Evolutionary conservation across 331 rosid species (phyloP).

Genomic region (Telfairia occidentalis): DNA sequence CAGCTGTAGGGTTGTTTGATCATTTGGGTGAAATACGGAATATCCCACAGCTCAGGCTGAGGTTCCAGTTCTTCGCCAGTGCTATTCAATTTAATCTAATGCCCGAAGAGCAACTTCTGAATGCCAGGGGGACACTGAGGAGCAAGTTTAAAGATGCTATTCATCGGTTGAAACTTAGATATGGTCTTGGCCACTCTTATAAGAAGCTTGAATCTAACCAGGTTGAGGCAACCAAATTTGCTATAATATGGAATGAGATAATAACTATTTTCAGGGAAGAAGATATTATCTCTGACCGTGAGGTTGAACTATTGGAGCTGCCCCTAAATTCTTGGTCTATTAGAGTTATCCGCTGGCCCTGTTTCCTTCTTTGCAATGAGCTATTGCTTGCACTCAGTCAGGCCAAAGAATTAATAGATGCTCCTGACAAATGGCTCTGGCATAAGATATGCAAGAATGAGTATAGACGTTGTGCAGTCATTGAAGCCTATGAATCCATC

Average conservation of each 20-base stretch:
- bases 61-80: slow-evolving; percentile 97
- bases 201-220: slow-evolving; percentile 87
- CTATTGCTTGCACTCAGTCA: slow-evolving; percentile 86
- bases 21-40: slow-evolving; percentile 97
- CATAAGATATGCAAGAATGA: slow-evolving; percentile 81
- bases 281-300: slow-evolving; percentile 81
- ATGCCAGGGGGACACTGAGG: slow-evolving; percentile 65
- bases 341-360: slow-evolving; percentile 94
- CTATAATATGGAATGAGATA: slow-evolving; percentile 95
- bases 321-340: slow-evolving; percentile 83
- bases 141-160: slow-evolving; percentile 80
- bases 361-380: slow-evolving; percentile 96
- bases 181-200: slow-evolving; percentile 85
- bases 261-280: slow-evolving; percentile 86
- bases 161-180: slow-evolving; percentile 83
- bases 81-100: slow-evolving; percentile 95
- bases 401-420: slow-evolving; percentile 80
- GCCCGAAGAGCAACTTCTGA: slow-evolving; percentile 91
- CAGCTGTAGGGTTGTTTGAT: slow-evolving; percentile 66
- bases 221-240: slow-evolving; percentile 85
- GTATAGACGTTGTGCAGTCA: slow-evolving; percentile 84
- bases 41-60: slow-evolving; percentile 66
- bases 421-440: slow-evolving; percentile 73
- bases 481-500: slow-evolving; percentile 78
- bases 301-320: slow-evolving; percentile 81